Percentiles rank a stretch among this genome's conserved stretches.
Conservation (phyloP, 768 basidiomycete species). For the Suillus americanus region DNA sequence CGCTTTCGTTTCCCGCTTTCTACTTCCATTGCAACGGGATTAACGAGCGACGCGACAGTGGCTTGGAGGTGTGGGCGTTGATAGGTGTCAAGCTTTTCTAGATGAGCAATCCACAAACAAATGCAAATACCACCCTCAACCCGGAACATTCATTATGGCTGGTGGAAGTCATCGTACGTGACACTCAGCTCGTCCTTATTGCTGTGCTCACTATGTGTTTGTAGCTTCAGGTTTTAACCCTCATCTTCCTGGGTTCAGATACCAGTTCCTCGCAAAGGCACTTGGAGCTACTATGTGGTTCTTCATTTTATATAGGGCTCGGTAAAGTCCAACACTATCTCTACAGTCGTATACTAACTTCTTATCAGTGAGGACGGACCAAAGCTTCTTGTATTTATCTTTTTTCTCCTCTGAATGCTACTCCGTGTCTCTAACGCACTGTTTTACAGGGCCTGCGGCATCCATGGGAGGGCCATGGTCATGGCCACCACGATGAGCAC, state of each 20-base stretch:
- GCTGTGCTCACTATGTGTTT: conserved; percentile 4
- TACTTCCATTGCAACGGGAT: conserved; percentile 17
- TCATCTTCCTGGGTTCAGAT: conserved; percentile 75
- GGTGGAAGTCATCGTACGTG: conserved; percentile 29
- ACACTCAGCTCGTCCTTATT: neutral
- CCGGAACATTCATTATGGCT: conserved; percentile 32
- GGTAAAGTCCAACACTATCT: conserved; percentile 51
- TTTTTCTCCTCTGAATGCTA: neutral
- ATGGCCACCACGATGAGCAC: conserved; percentile 39
- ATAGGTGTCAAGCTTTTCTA: conserved; percentile 4
- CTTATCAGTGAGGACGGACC: conserved; percentile 67
- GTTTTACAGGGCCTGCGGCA: conserved; percentile 52
- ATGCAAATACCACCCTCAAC: conserved; percentile 20
- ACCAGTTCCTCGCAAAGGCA: conserved; percentile 79
- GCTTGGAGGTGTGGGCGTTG: neutral
- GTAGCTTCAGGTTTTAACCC: conserved; percentile 83
- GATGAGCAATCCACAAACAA: conserved; percentile 17
- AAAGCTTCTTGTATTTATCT: conserved; percentile 59
- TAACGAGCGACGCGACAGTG: neutral
- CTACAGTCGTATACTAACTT: conserved; percentile 2
- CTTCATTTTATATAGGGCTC: conserved; percentile 95
- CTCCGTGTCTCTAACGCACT: neutral
- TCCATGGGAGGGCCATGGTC: conserved; percentile 65
- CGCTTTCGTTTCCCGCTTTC: conserved; percentile 25
- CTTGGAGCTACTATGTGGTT: conserved; percentile 97